A percentile compares a stretch with the other conserved stretches of the same genome.
phyloP scores from a whole-genome alignment of 2,329 filamentous ascomycete species.

The Verticillium longisporum region DNA sequence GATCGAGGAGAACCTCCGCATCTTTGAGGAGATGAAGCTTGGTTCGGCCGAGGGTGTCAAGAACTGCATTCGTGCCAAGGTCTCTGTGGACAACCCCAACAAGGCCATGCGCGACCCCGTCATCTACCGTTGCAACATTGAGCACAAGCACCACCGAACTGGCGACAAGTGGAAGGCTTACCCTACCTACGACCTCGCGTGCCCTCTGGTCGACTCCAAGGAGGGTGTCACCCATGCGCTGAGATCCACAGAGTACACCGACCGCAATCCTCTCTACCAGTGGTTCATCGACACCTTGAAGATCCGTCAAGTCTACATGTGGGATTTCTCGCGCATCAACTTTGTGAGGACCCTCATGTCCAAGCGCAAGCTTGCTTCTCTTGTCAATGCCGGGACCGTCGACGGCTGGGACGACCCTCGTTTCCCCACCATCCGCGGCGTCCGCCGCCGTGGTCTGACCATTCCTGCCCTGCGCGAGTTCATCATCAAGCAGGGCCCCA shows the following conservation, averaged over 20 bases:
- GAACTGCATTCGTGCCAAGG: constrained; percentile 93
- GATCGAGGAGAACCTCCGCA: constrained; percentile 76
- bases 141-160: constrained; percentile 65
- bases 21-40: constrained; percentile 89
- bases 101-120: constrained; percentile 95
- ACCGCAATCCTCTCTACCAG: constrained; percentile 79
- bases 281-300: constrained; percentile 74
- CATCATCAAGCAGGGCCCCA: constrained; percentile 77
- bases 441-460: constrained; percentile 71
- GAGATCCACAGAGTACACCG: constrained; percentile 80
- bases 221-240: constrained; percentile 81
- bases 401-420: constrained; percentile 84
- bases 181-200: constrained; percentile 82
- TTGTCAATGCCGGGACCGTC: constrained; percentile 69
- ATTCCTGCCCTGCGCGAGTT: constrained; percentile 75
- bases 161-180: constrained; percentile 78
- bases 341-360: constrained; percentile 77
- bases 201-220: constrained; percentile 71
- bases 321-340: constrained; percentile 81
- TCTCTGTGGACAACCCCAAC: constrained; percentile 86
- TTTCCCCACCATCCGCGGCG: constrained; percentile 78
- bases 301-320: constrained; percentile 72
- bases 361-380: constrained; percentile 79
- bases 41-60: constrained; percentile 70
- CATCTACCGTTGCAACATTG: constrained; percentile 86